Evolutionary conservation across 495 filamentous ascomycete species (phyloP).

Genomic region (Tricharina praecox): DNA sequence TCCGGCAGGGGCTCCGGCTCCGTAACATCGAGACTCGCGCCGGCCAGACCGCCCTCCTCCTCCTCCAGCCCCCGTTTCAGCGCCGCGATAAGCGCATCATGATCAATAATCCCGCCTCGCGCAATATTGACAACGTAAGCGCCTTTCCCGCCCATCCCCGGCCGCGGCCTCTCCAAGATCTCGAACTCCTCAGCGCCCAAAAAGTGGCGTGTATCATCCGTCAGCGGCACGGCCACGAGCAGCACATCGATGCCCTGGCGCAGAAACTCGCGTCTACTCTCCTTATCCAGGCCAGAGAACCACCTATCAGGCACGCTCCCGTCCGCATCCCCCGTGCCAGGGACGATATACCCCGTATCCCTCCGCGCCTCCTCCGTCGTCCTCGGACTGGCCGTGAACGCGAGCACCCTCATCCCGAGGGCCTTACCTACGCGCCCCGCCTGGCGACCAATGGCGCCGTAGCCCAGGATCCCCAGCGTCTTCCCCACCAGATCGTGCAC

Average conservation of each 20-base stretch:
- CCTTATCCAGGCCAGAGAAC: slow-evolving; percentile 50
- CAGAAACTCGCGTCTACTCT: slow-evolving; percentile 48
- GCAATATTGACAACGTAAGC: slow-evolving; percentile 59
- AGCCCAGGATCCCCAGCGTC: slow-evolving; percentile 60
- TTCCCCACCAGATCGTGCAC: slow-evolving; percentile 38
- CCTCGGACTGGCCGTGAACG: slow-evolving; percentile 55
- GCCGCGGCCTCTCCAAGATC: too few relatives aligned
- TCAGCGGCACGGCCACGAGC: slow-evolving; percentile 59
- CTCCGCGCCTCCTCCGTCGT: slow-evolving; percentile 37
- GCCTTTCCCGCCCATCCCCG: too few relatives aligned
- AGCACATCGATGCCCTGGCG: slow-evolving; percentile 54
- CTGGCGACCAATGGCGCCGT: slow-evolving; percentile 70
- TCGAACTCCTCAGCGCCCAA: too few relatives aligned
- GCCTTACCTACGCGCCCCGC: slow-evolving; percentile 54
- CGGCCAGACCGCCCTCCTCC: slow-evolving; percentile 49
- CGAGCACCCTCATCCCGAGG: slow-evolving; percentile 68
- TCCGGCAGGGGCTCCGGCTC: slow-evolving; percentile 67
- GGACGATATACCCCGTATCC: slow-evolving; percentile 52
- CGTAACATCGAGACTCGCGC: slow-evolving; percentile 69
- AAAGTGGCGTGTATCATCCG: slow-evolving; percentile 45
- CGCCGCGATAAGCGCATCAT: slow-evolving; percentile 48
- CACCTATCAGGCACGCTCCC: slow-evolving; percentile 53
- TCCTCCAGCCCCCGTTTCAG: slow-evolving; percentile 38
- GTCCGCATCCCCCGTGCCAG: slow-evolving; percentile 61
- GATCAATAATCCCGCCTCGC: slow-evolving; percentile 53